These are phyloP conservation scores for Sporothrix inflata DNA, from an alignment of 2,329 filamentous ascomycete genomes.

Conservation along the genomic window DNA sequence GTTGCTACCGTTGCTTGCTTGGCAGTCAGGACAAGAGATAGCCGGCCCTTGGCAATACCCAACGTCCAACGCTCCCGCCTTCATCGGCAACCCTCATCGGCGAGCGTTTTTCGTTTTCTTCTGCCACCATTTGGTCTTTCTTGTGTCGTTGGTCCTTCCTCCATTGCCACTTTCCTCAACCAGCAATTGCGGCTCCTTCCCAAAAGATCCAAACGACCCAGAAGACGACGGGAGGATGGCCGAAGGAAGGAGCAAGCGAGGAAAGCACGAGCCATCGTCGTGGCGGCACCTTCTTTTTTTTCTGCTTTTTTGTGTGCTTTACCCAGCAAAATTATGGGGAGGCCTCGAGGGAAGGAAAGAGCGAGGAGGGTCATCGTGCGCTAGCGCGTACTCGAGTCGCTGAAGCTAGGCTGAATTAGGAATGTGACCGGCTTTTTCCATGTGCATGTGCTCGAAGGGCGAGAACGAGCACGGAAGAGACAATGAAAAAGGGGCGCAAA, in stretches of 20 bases:
- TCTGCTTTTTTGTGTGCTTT: not conserved
- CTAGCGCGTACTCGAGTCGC: not conserved
- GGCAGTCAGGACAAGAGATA: not conserved
- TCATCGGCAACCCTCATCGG: not conserved
- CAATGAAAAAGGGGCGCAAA: not conserved
- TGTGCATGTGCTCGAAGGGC: not conserved
- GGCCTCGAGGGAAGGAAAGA: not conserved
- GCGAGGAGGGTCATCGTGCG: not conserved
- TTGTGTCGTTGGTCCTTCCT: not conserved
- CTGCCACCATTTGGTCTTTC: not conserved
- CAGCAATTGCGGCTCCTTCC: not conserved
- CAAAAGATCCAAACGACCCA: not conserved
- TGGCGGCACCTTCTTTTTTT: not conserved
- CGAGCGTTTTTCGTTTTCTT: not conserved
- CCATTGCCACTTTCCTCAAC: not conserved
- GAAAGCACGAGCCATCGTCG: not conserved
- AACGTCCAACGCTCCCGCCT: not conserved
- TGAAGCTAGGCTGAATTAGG: not conserved
- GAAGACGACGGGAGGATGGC: not conserved
- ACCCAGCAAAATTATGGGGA: not conserved
- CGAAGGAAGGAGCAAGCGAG: not conserved
- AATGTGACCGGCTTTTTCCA: conserved; percentile 10
- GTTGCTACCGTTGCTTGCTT: not conserved
- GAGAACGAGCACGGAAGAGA: not conserved
- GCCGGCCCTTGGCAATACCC: not conserved